Conservation (phyloP, 2,329 filamentous ascomycete species). For the Didymella arachidicola region DNA sequence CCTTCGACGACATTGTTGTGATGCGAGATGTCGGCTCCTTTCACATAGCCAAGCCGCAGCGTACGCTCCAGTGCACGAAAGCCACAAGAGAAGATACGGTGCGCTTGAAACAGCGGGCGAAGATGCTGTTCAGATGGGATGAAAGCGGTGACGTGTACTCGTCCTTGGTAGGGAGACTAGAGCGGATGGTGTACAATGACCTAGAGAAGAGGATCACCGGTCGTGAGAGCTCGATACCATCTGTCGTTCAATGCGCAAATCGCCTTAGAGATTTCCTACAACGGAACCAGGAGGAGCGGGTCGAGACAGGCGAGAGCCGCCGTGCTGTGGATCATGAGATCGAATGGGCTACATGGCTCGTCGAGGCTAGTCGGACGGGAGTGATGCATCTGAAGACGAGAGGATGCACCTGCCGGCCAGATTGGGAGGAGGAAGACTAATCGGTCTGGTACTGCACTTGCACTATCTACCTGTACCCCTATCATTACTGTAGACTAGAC, state of each 20-base stretch:
- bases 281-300: slow-evolving; percentile 24
- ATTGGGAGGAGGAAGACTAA: slow-evolving; percentile 35
- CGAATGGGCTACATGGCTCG: slow-evolving; percentile 43
- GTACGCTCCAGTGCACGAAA: slow-evolving; percentile 31
- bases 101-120: slow-evolving; percentile 27
- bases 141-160: slow-evolving; percentile 32
- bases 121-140: slow-evolving; percentile 27
- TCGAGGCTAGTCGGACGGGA: slow-evolving; percentile 31
- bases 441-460: not conserved
- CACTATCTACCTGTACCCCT: not conserved
- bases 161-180: slow-evolving; percentile 18
- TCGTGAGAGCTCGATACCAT: slow-evolving; percentile 1
- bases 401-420: slow-evolving; percentile 37
- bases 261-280: slow-evolving; percentile 32
- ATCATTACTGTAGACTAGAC: slow-evolving; percentile 7
- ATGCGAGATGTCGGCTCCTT: slow-evolving; percentile 31
- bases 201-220: slow-evolving; percentile 3
- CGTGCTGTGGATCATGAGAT: slow-evolving; percentile 38
- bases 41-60: slow-evolving; percentile 28
- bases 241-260: slow-evolving; percentile 20
- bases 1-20: slow-evolving; percentile 36
- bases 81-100: slow-evolving; percentile 35
- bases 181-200: slow-evolving; percentile 15
- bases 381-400: slow-evolving; percentile 42
- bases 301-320: slow-evolving; percentile 35